Base-by-base conservation (phyloP, 2,329 filamentous ascomycete genomes). In the Hymenoscyphus scutula region DNA sequence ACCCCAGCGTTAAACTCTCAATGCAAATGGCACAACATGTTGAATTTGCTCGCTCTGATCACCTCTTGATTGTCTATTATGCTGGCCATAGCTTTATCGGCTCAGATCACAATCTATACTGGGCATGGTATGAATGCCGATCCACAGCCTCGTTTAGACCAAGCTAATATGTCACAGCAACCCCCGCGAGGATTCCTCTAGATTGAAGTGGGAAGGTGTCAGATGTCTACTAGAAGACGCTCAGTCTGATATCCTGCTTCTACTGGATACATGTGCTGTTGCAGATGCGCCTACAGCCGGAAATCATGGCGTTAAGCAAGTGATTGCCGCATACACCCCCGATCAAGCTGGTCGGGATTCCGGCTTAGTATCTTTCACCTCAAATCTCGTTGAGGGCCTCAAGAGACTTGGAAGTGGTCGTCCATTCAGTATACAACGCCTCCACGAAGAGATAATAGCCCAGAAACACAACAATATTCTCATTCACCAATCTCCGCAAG, bases 51-150 rank as follows among this genome's bases (percentile, higher is more conserved):
- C 76, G 78, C 41, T 78, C 82, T 34, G 83, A 87, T 67, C 84
- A 88, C 69, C 78, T 89, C 25, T 75, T 88, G 65, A 84, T 89
- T 64, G 80, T 89, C 65, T 87, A 88, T 72, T 89, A 89, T 71
- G 82, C 83, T 66, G 86, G 86, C 32, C 78, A 86, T 70, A 84
- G 84, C 66, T 87, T 81, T 68, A 76, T 83, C 45, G 81, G 81
- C n/a, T 68, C 78, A 11, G 84, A 88, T 71, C 82, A 82, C 69
- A 84, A 88, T 73, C 76, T 88, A 29, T 88, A 86, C 73, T 89
- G 86, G 86, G 84, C 86, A 62, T 84, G 84, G 86, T 89, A 79
- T 78, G 85, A 80, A 64, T 51, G 19, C 55, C 57, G 15, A 64
- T 63, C 48, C 58, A 58, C 61, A 72, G 68, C 68, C 68, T 71